Percentiles rank a stretch among this genome's conserved stretches.
Conservation (phyloP, 768 basidiomycete genomes). For the Agaricus bisporus region DNA sequence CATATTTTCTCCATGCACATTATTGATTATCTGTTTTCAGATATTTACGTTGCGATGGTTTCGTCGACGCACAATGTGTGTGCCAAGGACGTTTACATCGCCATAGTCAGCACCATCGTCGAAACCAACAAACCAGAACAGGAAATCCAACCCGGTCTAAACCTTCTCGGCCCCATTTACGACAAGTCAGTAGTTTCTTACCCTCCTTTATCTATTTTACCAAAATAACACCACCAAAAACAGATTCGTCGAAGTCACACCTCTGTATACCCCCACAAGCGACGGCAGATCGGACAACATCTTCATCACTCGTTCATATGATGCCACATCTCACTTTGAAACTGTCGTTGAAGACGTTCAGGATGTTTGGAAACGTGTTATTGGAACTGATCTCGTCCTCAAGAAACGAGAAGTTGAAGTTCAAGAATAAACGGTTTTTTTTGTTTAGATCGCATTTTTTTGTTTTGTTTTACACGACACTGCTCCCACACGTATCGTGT, state of each 20-base stretch:
- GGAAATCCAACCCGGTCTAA: conserved; percentile 89
- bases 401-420: conserved; percentile 81
- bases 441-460: too few species aligned
- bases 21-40: conserved; percentile 30
- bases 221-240: background rate
- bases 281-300: conserved; percentile 82
- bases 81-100: conserved; percentile 91
- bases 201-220: background rate
- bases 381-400: conserved; percentile 70
- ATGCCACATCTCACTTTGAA: conserved; percentile 98
- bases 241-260: conserved; percentile 87
- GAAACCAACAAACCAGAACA: conserved; percentile 90
- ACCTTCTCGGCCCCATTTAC: conserved; percentile 85
- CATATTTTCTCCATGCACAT: background rate
- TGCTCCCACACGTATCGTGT: background rate
- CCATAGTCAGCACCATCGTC: conserved; percentile 97
- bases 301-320: conserved; percentile 96
- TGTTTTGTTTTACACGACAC: background rate
- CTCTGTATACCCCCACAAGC: conserved; percentile 85
- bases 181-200: conserved; percentile 66
- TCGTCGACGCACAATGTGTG: conserved; percentile 97
- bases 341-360: conserved; percentile 96
- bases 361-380: conserved; percentile 90
- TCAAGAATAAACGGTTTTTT: conserved; percentile 31
- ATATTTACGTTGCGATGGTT: conserved; percentile 98